phyloP scores from a whole-genome alignment of 495 filamentous ascomycete genomes.

The Aspergillus conjunctus region DNA sequence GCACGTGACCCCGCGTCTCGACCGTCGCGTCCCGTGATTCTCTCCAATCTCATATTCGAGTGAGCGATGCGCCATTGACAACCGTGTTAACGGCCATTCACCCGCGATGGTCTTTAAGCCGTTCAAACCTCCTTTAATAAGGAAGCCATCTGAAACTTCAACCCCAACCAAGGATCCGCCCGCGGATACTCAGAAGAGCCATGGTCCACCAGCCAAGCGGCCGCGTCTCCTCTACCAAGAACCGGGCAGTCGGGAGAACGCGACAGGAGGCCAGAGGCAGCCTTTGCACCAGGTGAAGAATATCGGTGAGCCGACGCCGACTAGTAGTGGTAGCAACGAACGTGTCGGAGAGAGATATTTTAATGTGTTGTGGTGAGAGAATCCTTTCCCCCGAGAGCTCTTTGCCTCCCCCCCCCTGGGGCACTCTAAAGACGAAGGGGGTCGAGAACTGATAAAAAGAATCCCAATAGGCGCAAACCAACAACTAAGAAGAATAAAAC shows the following conservation, averaged over 20 bases:
- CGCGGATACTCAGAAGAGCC: constrained; percentile 8
- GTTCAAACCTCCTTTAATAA: constrained; percentile 48
- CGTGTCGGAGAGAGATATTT: constrained; percentile 57
- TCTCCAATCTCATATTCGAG: too few species aligned
- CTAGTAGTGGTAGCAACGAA: constrained; percentile 20
- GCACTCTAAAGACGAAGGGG: neutral
- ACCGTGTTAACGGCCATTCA: neutral
- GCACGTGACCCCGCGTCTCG: too few species aligned
- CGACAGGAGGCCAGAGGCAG: constrained; percentile 17
- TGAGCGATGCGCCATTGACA: too few species aligned
- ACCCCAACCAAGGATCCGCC: neutral
- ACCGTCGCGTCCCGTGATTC: too few species aligned
- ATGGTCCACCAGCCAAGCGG: constrained; percentile 35
- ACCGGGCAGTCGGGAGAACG: neutral
- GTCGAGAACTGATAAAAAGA: neutral
- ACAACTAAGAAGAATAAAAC: constrained; percentile 83
- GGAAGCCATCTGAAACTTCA: constrained; percentile 28
- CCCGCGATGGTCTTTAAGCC: constrained; percentile 51
- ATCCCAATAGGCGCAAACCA: constrained; percentile 64
- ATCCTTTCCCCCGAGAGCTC: neutral
- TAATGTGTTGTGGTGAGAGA: constrained; percentile 53
- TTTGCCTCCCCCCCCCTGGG: neutral
- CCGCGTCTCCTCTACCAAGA: constrained; percentile 25
- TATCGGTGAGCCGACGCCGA: constrained; percentile 16
- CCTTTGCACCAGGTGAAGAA: constrained; percentile 41